Percentiles rank a stretch among this genome's conserved stretches.
These are phyloP conservation scores for Pistacia vera DNA, from an alignment of 345 rosid genomes.

Conservation along the genomic window DNA sequence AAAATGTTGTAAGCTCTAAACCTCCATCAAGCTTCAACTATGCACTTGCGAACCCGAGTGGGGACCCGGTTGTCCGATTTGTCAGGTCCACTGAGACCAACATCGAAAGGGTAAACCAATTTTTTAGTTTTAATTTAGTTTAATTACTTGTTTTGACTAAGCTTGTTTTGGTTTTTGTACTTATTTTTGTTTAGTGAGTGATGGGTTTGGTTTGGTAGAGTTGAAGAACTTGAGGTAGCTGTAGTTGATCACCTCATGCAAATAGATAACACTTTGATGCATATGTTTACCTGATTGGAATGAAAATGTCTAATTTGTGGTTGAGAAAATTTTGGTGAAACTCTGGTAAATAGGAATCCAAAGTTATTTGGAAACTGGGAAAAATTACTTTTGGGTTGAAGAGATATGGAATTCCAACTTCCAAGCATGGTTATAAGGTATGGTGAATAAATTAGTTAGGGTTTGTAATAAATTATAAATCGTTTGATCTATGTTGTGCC, in stretches of 20 bases:
- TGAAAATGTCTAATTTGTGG: background rate
- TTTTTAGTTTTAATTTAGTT: background rate
- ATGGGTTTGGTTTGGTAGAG: background rate
- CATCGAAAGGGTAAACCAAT: conserved; percentile 61
- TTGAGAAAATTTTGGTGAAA: background rate
- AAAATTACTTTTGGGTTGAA: background rate
- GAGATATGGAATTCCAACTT: background rate
- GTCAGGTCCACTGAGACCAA: conserved; percentile 67
- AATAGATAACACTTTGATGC: background rate
- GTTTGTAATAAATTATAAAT: background rate
- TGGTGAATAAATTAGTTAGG: background rate
- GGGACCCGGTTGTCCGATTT: conserved; percentile 39
- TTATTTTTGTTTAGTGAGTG: background rate
- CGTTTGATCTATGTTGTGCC: background rate
- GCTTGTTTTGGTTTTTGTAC: background rate
- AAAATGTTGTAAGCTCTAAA: conserved; percentile 25
- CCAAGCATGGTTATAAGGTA: background rate
- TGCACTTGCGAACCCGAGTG: conserved; percentile 30
- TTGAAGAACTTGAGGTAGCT: conserved; percentile 6
- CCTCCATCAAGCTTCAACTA: conserved; percentile 39
- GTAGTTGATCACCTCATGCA: background rate
- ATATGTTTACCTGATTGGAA: background rate
- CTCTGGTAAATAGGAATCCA: background rate
- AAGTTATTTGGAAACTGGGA: background rate
- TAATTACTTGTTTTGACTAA: background rate